phyloP scores from a whole-genome alignment of 257 asterid genomes.

The Cynanchum wilfordii region DNA sequence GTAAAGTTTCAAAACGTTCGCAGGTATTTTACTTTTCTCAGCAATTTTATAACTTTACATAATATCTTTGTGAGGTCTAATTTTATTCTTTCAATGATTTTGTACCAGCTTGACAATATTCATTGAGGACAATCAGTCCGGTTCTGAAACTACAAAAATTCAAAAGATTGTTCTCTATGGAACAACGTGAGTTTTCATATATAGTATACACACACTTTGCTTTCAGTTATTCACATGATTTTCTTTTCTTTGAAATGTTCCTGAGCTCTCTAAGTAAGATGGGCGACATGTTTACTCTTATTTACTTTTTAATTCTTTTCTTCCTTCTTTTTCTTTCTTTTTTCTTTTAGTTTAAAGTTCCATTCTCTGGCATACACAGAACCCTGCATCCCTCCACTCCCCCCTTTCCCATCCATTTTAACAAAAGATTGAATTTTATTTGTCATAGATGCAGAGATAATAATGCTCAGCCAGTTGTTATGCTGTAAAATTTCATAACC shows the following conservation, averaged over 20 bases:
- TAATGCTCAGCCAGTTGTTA: no score
- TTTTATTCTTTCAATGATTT: constrained; percentile 12
- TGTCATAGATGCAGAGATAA: no score
- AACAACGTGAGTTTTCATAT: constrained; percentile 65
- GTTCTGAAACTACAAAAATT: constrained; percentile 69
- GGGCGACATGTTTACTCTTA: background rate
- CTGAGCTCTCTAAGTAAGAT: background rate
- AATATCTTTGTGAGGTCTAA: constrained; percentile 5
- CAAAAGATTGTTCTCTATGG: constrained; percentile 86
- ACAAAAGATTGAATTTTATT: no score
- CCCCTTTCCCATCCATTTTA: no score
- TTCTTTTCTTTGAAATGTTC: background rate
- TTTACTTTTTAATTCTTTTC: background rate
- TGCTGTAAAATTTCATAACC: no score
- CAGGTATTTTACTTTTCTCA: constrained; percentile 39
- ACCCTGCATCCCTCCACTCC: background rate
- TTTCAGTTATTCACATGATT: constrained; percentile 1
- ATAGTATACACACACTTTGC: background rate
- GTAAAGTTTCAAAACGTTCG: constrained; percentile 87
- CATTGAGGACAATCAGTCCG: constrained; percentile 93
- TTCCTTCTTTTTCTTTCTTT: background rate
- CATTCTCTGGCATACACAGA: background rate
- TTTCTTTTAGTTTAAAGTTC: background rate
- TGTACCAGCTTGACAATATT: constrained; percentile 77
- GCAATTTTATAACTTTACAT: background rate